A percentile compares a stretch with the other conserved stretches of the same genome.
These are phyloP conservation scores for Amanita subjunquillea DNA, from an alignment of 768 basidiomycete genomes.

Conservation along the genomic window DNA sequence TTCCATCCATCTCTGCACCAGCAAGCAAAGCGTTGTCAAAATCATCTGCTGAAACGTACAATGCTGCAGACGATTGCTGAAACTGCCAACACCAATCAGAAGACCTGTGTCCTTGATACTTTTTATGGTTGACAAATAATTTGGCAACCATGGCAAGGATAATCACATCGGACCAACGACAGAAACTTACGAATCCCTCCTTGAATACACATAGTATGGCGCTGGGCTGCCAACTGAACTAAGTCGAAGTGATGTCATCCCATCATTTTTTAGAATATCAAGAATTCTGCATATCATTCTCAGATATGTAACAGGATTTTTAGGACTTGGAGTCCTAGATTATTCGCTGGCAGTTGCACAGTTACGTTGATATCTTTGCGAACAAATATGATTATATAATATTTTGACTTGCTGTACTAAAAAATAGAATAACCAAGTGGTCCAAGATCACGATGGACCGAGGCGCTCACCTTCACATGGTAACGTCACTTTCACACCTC, in stretches of 20 bases:
- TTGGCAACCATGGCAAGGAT: constrained; percentile 16
- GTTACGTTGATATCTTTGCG: too few relatives aligned
- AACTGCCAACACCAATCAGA: constrained; percentile 23
- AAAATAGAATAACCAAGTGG: too few relatives aligned
- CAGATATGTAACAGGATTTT: constrained; percentile 44
- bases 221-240: constrained; percentile 42
- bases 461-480: too few relatives aligned
- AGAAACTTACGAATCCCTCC: constrained; percentile 12
- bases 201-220: constrained; percentile 45
- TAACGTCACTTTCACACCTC: too few relatives aligned
- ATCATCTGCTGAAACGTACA: constrained; percentile 37
- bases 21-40: constrained; percentile 48
- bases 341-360: too few relatives aligned
- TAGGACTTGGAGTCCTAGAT: too few relatives aligned
- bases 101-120: neutral
- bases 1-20: constrained; percentile 32
- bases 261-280: constrained; percentile 28
- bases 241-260: constrained; percentile 10
- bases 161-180: neutral
- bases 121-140: constrained; percentile 45
- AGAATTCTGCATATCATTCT: constrained; percentile 55
- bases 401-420: too few relatives aligned
- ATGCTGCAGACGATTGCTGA: constrained; percentile 31
- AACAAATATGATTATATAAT: too few relatives aligned
- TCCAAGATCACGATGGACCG: too few relatives aligned